A percentile compares a stretch with the other conserved stretches of the same genome.
Evolutionary conservation across 2,329 filamentous ascomycete genomes (phyloP).

Genomic region (Lachnellula cervina): DNA sequence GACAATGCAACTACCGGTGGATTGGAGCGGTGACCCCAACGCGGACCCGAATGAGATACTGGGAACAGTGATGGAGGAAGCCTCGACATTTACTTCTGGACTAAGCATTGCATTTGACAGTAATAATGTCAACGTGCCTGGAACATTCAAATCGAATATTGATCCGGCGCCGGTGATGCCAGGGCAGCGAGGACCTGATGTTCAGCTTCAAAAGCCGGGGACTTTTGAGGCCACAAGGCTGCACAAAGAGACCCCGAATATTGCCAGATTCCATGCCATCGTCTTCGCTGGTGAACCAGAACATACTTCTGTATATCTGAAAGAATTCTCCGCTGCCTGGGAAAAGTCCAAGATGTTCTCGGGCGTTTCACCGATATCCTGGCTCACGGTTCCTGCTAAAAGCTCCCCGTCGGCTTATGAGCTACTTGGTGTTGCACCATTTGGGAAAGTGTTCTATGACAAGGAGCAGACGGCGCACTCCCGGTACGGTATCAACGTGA

Average conservation of each 20-base stretch:
- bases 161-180: constrained; percentile 27
- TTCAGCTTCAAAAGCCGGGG: constrained; percentile 40
- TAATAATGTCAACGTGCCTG: constrained; percentile 42
- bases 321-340: constrained; percentile 12
- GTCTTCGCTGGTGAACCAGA: constrained; percentile 37
- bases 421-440: constrained; percentile 41
- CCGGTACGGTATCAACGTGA: constrained; percentile 31
- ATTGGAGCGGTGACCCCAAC: constrained; percentile 38
- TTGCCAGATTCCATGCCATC: constrained; percentile 38
- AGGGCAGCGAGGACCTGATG: constrained; percentile 43
- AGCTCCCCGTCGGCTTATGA: constrained; percentile 39
- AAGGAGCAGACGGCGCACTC: constrained; percentile 48
- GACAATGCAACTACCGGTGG: constrained; percentile 36
- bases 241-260: constrained; percentile 41
- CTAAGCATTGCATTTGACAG: constrained; percentile 51
- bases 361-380: constrained; percentile 43
- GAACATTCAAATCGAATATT: constrained; percentile 19
- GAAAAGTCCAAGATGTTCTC: constrained; percentile 22
- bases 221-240: constrained; percentile 40
- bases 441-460: constrained; percentile 51
- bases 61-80: constrained; percentile 51
- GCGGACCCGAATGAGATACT: constrained; percentile 44
- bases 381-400: constrained; percentile 40
- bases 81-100: constrained; percentile 57
- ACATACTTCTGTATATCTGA: constrained; percentile 18